Evolutionary conservation across 1,284 basidiomycete species (phyloP), one percentile per base, ranked within the genome.

Genomic region (Neolentinus lepideus): DNA sequence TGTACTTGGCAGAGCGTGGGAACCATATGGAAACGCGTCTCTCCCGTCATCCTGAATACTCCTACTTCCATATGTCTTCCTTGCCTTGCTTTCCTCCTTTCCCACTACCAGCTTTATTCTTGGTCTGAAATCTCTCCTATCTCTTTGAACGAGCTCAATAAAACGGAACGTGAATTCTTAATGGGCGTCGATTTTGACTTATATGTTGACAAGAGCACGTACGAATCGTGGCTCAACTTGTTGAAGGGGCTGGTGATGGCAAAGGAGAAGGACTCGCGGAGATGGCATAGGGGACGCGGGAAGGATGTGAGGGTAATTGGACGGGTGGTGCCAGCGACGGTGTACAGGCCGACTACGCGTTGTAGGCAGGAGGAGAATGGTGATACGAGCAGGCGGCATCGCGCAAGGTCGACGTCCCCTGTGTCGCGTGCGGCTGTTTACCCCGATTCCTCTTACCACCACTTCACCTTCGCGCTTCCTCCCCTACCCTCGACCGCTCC

Each of bases 51-150:
- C n/a, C n/a, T n/a, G n/a, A n/a, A n/a, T n/a, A n/a, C n/a, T n/a
- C n/a, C n/a, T n/a, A n/a, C n/a, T n/a, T n/a, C n/a, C n/a, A n/a
- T n/a, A n/a, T n/a, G n/a, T n/a, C n/a, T n/a, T n/a, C n/a, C n/a
- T n/a, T n/a, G n/a, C n/a, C n/a, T n/a, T n/a, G n/a, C n/a, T n/a
- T n/a, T n/a, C n/a, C n/a, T n/a, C n/a, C n/a, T n/a, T n/a, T n/a
- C n/a, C n/a, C n/a, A n/a, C n/a, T n/a, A n/a, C n/a, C n/a, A n/a
- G n/a, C n/a, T n/a, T n/a, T n/a, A n/a, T n/a, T n/a, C 94, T 0
- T 98, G 94, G 94, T 88, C 92, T 1, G 92, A 96, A 59, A 89
- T 98, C 3, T 94, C 94, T 0, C 86, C 88, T 2, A 90, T 97
- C 61, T 81, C 88, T 9, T 73, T 98, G 52, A 68, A 71, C 22